Base-by-base conservation (phyloP, 805 yeast species). In the Candida coleopterorum region DNA sequence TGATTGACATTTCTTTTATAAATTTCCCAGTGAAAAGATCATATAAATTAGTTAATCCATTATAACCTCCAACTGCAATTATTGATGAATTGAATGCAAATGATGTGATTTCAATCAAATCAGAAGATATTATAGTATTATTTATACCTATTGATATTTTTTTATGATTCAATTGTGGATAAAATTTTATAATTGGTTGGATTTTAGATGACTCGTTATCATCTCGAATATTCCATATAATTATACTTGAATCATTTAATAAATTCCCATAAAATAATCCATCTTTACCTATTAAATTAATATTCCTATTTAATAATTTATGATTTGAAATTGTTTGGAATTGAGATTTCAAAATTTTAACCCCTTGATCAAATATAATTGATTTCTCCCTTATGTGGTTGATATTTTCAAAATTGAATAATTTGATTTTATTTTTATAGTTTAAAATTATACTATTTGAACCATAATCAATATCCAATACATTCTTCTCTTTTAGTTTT, bases 1-100 rank as follows among this genome's bases (percentile, higher is more conserved):
- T 54, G 2, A 50, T 45, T 5, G 64, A 54, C 10, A 58, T 49
- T 18, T 55, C 64, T 33, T 72, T 50, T 18, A 66, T 44, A 30
- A 49, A 60, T 20, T 56, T 58, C 2, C 79, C 78, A 0, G 71
- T 68, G 34, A 59, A 53, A 1, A 64, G 46, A 46, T 72, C 67
- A 49, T 68, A 67, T 12, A 71, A 30, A 34, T 67, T 65, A 18
- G 64, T 55, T 33, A 54, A 55, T 2, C 77, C 77, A 41, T 66
- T 61, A 39, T 53, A 62, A 2, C 70, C 68, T 0, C 74, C 72
- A 6, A 72, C 55, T 7, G 65, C 48, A 16, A 64, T 39, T 6
- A 66, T 51, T 0, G 56, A 39, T 35, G 64, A 50, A 42, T 64
- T 64, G 17, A 66, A 42, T 2, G 62, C 69, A 16, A 64, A 47